phyloP scores from a whole-genome alignment of 495 filamentous ascomycete genomes.

The Neurospora sp. region DNA sequence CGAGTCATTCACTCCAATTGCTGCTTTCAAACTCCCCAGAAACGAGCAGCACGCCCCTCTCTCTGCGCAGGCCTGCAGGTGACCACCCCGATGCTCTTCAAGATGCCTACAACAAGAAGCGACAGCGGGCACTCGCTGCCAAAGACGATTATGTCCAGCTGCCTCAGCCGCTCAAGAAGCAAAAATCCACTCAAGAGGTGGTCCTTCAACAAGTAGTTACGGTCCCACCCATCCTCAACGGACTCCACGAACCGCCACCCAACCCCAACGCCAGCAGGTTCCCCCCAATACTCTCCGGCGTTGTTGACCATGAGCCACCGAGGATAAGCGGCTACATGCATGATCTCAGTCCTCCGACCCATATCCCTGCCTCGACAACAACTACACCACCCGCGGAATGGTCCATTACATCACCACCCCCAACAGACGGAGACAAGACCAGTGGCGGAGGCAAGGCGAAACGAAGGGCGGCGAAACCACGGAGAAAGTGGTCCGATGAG shows the following conservation, averaged over 20 bases:
- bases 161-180: slow-evolving; percentile 47
- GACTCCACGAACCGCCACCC: slow-evolving; percentile 66
- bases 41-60: slow-evolving; percentile 26
- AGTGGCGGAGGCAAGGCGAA: slow-evolving; percentile 25
- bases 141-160: slow-evolving; percentile 48
- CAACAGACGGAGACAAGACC: slow-evolving; percentile 11
- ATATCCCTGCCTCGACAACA: neutral
- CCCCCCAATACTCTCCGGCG: slow-evolving; percentile 54
- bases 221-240: slow-evolving; percentile 56
- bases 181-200: slow-evolving; percentile 39
- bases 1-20: slow-evolving; percentile 17
- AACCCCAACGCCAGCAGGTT: slow-evolving; percentile 64
- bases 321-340: slow-evolving; percentile 9
- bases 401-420: neutral
- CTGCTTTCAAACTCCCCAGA: slow-evolving; percentile 18
- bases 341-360: slow-evolving; percentile 14
- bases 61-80: slow-evolving; percentile 37
- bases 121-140: slow-evolving; percentile 25
- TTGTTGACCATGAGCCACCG: slow-evolving; percentile 30
- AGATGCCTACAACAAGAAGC: slow-evolving; percentile 36
- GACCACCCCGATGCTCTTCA: slow-evolving; percentile 24
- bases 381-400: neutral
- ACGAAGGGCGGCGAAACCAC: slow-evolving; percentile 33
- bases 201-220: neutral
- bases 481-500: slow-evolving; percentile 69